Evolutionary conservation across 1,284 basidiomycete genomes (phyloP).

Genomic region (Leucoagaricus sp.): DNA sequence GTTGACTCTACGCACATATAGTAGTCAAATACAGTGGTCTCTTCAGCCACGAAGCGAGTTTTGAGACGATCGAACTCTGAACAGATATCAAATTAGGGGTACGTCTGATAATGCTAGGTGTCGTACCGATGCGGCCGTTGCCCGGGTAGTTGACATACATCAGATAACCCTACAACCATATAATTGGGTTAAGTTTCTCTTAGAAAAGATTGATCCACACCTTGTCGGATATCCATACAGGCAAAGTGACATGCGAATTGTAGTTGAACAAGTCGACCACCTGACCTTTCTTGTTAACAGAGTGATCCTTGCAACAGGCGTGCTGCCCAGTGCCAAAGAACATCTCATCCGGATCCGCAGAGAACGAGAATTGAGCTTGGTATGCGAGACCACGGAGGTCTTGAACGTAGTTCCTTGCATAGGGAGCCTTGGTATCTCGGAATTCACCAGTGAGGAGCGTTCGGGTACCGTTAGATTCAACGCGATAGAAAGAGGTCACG

Average conservation of each 20-base stretch:
- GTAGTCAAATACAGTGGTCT: conserved; percentile 41
- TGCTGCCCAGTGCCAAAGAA: conserved; percentile 43
- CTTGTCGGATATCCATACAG: conserved; percentile 44
- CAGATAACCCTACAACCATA: conserved; percentile 34
- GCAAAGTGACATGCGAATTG: conserved; percentile 43
- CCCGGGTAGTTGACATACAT: conserved; percentile 44
- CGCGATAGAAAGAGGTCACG: conserved; percentile 36
- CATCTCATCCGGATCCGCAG: conserved; percentile 36
- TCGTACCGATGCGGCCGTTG: conserved; percentile 37
- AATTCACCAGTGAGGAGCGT: conserved; percentile 37
- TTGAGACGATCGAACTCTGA: conserved; percentile 38
- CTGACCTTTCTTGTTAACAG: conserved; percentile 45
- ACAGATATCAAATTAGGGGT: neutral
- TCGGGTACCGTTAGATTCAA: conserved; percentile 34
- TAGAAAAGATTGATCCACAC: conserved; percentile 16
- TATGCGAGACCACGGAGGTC: conserved; percentile 38
- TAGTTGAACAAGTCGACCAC: conserved; percentile 42
- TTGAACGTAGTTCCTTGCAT: conserved; percentile 36
- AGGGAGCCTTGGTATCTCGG: conserved; percentile 37
- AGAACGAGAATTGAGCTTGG: conserved; percentile 39
- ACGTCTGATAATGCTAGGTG: neutral
- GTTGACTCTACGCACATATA: conserved; percentile 32
- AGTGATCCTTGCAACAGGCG: conserved; percentile 42
- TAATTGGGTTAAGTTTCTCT: neutral
- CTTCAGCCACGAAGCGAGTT: conserved; percentile 38